Evolutionary conservation across 345 rosid genomes (phyloP).

Genomic region (Boechera stricta): DNA sequence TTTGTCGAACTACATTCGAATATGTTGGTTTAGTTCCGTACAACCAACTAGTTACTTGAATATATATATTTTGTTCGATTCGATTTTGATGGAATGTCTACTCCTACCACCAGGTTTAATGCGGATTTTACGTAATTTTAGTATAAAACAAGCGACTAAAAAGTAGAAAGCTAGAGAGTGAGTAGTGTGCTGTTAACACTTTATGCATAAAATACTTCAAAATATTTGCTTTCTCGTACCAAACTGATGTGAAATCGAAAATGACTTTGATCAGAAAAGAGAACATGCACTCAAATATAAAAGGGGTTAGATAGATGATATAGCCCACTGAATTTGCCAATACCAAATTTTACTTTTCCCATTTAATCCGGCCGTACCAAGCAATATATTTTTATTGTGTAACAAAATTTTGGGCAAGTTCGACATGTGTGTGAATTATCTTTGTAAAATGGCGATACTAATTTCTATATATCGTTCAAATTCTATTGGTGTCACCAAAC

Average conservation of each 20-base stretch:
- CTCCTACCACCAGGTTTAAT: slow-evolving; percentile 17
- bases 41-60: background rate
- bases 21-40: slow-evolving; percentile 13
- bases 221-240: slow-evolving; percentile 19
- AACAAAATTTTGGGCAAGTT: background rate
- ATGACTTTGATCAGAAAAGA: slow-evolving; percentile 19
- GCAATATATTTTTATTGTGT: background rate
- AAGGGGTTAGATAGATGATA: background rate
- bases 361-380: background rate
- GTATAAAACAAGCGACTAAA: background rate
- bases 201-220: background rate
- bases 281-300: background rate
- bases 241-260: slow-evolving; percentile 25
- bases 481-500: background rate
- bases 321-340: background rate
- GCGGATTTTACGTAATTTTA: slow-evolving; percentile 24
- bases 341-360: slow-evolving; percentile 7
- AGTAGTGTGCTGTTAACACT: slow-evolving; percentile 16
- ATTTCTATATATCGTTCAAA: background rate
- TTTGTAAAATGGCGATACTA: background rate
- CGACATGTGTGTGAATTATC: background rate
- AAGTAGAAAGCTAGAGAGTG: slow-evolving; percentile 19
- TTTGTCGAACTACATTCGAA: background rate
- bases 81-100: slow-evolving; percentile 34
- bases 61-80: background rate